Conservation (phyloP, 1,139 yeast genomes). For the Yarrowia galli region DNA sequence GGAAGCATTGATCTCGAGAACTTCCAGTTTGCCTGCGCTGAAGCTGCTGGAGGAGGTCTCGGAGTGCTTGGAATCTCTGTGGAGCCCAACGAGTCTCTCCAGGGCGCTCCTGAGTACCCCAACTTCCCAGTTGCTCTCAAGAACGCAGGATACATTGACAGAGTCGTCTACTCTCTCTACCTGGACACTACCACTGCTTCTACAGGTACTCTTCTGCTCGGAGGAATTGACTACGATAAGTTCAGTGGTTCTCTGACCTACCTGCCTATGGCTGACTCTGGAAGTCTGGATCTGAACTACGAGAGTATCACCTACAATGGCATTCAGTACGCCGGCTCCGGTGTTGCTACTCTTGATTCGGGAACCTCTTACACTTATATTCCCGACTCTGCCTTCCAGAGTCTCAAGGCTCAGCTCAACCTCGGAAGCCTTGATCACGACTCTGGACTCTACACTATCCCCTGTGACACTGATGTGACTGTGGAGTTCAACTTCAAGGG, state of each 20-base stretch:
- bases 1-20: not conserved
- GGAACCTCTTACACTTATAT: conserved; percentile 8
- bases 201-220: not conserved
- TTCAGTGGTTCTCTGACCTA: not conserved
- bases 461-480: not conserved
- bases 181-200: not conserved
- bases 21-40: conserved; percentile 3
- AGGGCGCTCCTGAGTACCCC: not conserved
- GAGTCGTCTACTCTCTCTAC: conserved; percentile 1
- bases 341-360: not conserved
- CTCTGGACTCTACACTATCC: not conserved
- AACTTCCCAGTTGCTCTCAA: conserved; percentile 2
- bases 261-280: not conserved
- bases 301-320: not conserved
- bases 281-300: not conserved
- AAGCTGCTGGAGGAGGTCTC: not conserved
- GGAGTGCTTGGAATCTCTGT: not conserved
- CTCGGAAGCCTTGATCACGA: not conserved
- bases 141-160: conserved; percentile 9
- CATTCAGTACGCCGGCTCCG: not conserved
- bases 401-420: not conserved
- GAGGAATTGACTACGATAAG: conserved; percentile 8
- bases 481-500: not conserved
- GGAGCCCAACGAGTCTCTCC: not conserved
- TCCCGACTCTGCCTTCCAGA: not conserved